Conservation (phyloP, 208 protist species). For the Trypanosoma cruzi region DNA sequence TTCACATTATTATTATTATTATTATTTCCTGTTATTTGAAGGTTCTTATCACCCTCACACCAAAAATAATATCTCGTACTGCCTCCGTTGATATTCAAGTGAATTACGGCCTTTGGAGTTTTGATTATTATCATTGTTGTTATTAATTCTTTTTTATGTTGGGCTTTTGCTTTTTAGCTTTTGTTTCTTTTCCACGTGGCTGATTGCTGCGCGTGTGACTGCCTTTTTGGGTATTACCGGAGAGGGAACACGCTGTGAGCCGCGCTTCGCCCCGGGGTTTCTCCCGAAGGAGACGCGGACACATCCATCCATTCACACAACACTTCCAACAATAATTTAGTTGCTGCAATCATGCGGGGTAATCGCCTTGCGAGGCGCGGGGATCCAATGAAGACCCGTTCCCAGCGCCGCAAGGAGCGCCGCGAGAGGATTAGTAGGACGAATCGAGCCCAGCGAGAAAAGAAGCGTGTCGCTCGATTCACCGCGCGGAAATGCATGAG, state of each 20-base stretch:
- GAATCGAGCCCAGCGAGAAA: slow-evolving; percentile 61
- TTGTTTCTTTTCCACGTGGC: neutral
- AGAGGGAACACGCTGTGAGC: neutral
- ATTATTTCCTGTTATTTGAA: neutral
- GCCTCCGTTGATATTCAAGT: neutral
- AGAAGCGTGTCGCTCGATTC: slow-evolving; percentile 62
- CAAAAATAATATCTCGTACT: neutral
- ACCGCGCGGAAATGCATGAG: slow-evolving; percentile 47
- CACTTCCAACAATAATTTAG: neutral
- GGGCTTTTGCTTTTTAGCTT: neutral
- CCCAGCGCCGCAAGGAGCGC: slow-evolving; percentile 66
- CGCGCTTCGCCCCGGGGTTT: neutral
- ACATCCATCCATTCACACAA: neutral
- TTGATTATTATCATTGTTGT: neutral
- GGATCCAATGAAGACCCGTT: slow-evolving; percentile 86
- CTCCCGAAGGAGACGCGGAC: neutral
- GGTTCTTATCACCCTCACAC: neutral
- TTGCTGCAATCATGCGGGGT: slow-evolving; percentile 58
- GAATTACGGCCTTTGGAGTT: neutral
- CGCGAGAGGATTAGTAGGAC: slow-evolving; percentile 58
- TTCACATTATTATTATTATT: neutral
- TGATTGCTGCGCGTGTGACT: neutral
- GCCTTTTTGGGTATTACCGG: neutral
- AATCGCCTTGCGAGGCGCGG: slow-evolving; percentile 70
- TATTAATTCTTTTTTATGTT: neutral